Conservation (phyloP, 495 filamentous ascomycete genomes). For the Penicillium steckii region DNA sequence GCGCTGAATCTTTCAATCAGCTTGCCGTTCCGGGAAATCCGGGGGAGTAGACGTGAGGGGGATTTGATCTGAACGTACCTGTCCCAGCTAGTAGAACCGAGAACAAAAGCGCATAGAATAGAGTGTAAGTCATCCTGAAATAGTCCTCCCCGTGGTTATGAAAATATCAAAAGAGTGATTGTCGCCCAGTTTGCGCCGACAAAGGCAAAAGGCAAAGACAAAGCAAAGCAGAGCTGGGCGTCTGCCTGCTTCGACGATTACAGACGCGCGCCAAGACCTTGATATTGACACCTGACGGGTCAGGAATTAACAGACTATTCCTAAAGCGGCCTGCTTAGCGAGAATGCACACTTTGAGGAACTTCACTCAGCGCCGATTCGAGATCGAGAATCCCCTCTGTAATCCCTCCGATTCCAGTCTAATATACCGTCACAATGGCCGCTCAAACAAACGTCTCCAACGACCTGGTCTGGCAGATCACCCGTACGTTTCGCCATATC, state of each 20-base stretch:
- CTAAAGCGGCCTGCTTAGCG: slow-evolving; percentile 45
- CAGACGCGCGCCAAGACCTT: no score
- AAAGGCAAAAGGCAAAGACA: no score
- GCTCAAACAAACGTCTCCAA: slow-evolving; percentile 64
- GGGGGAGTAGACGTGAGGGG: not conserved
- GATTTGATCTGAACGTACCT: slow-evolving; percentile 34
- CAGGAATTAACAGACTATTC: slow-evolving; percentile 26
- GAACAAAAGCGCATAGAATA: slow-evolving; percentile 74
- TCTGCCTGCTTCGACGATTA: no score
- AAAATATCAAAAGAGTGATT: not conserved
- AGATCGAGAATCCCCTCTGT: slow-evolving; percentile 30
- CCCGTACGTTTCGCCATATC: slow-evolving; percentile 62
- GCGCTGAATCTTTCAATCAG: slow-evolving; percentile 37
- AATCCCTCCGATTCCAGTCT: slow-evolving; percentile 20
- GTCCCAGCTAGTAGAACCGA: slow-evolving; percentile 59
- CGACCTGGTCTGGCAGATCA: slow-evolving; percentile 88
- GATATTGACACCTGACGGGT: not conserved
- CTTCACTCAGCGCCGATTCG: slow-evolving; percentile 3
- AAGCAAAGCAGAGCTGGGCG: no score
- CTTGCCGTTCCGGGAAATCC: not conserved
- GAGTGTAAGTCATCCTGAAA: slow-evolving; percentile 60
- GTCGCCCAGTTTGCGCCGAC: not conserved
- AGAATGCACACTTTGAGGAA: slow-evolving; percentile 19
- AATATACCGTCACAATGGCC: slow-evolving; percentile 41
- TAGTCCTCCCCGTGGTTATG: no score